Percentiles rank a stretch among this genome's conserved stretches.
Evolutionary conservation across 805 yeast genomes (phyloP).

Genomic region (Spathaspora arborariae): DNA sequence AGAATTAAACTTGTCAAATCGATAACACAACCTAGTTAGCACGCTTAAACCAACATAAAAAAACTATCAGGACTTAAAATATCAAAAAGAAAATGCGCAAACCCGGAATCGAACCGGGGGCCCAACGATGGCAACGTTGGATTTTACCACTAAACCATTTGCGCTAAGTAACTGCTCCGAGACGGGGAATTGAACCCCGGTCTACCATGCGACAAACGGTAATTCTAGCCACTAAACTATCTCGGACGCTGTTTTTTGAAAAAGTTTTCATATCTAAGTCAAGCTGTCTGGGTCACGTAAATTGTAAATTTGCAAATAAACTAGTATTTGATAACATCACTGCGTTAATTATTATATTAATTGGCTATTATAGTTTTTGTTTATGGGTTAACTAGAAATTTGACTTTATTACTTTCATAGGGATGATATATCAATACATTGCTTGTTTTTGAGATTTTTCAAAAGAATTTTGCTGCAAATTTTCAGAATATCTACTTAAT

Average conservation of each 20-base stretch:
- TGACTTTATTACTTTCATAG: background rate
- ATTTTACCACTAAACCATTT: constrained; percentile 15
- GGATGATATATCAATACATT: too few relatives aligned
- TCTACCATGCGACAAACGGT: constrained; percentile 20
- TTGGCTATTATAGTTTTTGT: background rate
- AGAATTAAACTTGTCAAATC: too few relatives aligned
- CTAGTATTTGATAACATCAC: too few relatives aligned
- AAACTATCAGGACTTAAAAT: background rate
- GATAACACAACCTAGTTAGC: too few relatives aligned
- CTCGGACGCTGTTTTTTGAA: constrained; percentile 5
- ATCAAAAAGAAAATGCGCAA: constrained; percentile 10
- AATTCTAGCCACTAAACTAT: constrained; percentile 16
- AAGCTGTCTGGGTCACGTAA: background rate
- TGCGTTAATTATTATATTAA: background rate
- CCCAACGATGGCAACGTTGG: constrained; percentile 15
- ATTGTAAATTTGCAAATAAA: background rate
- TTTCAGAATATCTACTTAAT: background rate
- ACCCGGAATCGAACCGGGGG: constrained; percentile 10
- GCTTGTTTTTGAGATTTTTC: too few relatives aligned
- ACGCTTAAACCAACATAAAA: background rate
- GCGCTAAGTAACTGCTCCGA: constrained; percentile 12
- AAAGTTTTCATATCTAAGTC: background rate
- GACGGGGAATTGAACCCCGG: constrained; percentile 22
- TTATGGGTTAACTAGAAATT: background rate
- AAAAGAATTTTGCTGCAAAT: background rate